These are phyloP conservation scores for Zygnema circumcarinatum DNA, from an alignment of 139 green algal species.

Conservation along the genomic window DNA sequence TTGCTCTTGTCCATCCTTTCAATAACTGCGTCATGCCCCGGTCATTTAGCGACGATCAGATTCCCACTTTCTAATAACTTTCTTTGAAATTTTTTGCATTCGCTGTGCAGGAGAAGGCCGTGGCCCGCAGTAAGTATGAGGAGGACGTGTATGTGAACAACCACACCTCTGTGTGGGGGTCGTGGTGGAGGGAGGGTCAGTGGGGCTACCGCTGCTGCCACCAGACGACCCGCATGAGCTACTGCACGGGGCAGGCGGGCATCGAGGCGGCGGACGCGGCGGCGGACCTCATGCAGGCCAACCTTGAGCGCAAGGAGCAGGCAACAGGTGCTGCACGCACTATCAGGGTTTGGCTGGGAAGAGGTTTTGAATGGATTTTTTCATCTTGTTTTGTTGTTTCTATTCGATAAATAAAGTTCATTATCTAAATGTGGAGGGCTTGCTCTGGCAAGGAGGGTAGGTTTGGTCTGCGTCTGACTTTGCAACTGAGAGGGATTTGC, in stretches of 20 bases:
- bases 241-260: constrained; percentile 84
- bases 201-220: constrained; percentile 98
- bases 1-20: no score
- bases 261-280: constrained; percentile 56
- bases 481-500: no score
- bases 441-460: no score
- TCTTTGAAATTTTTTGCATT: no score
- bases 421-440: background rate
- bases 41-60: no score
- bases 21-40: no score
- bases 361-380: background rate
- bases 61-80: no score
- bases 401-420: background rate
- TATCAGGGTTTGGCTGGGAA: constrained; percentile 6
- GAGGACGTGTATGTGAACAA: constrained; percentile 95
- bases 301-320: constrained; percentile 68
- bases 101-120: constrained; percentile 40
- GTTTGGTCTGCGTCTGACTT: no score
- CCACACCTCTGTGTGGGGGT: constrained; percentile 95
- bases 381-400: constrained; percentile 19
- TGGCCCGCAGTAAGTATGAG: constrained; percentile 81
- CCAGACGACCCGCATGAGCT: constrained; percentile 83
- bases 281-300: constrained; percentile 69
- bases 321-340: constrained; percentile 48
- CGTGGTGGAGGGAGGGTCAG: constrained; percentile 84